These are phyloP conservation scores for Limnanthes douglasii DNA, from an alignment of 345 rosid genomes.

Conservation along the genomic window DNA sequence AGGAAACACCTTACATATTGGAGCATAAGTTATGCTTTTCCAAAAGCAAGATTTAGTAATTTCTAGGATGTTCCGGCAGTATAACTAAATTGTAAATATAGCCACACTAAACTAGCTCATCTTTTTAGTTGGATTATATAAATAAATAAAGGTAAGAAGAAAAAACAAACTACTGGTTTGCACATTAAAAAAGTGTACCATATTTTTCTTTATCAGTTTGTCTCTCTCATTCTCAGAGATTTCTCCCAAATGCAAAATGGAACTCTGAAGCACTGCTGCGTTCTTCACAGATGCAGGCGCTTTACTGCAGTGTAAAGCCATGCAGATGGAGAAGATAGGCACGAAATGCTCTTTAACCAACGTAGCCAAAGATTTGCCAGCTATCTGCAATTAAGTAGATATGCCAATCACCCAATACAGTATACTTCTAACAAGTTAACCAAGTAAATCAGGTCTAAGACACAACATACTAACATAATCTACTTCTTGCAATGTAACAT, in stretches of 20 bases:
- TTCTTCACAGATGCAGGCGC: slow-evolving; percentile 43
- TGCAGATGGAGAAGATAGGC: slow-evolving; percentile 73
- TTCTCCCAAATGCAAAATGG: slow-evolving; percentile 42
- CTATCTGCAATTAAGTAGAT: slow-evolving; percentile 35
- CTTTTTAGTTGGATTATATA: too few species aligned
- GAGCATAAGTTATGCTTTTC: neutral
- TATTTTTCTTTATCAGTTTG: slow-evolving; percentile 59
- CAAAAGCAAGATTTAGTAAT: neutral
- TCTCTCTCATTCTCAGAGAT: slow-evolving; percentile 79
- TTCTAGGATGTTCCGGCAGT: too few species aligned
- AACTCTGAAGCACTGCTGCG: slow-evolving; percentile 53
- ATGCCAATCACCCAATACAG: slow-evolving; percentile 8
- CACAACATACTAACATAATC: too few species aligned
- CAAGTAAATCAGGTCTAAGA: too few species aligned
- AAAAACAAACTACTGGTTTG: too few species aligned
- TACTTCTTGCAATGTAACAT: too few species aligned
- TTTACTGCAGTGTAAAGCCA: slow-evolving; percentile 60
- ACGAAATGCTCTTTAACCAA: slow-evolving; percentile 64
- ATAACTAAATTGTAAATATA: too few species aligned
- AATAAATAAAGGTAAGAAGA: too few species aligned
- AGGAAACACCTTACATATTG: neutral
- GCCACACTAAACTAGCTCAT: too few species aligned
- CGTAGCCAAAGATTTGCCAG: slow-evolving; percentile 40
- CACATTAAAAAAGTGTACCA: too few species aligned
- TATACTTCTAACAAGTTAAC: neutral